Evolutionary conservation across 163 green algal genomes (phyloP).

Genomic region (Scenedesmus sp.): DNA sequence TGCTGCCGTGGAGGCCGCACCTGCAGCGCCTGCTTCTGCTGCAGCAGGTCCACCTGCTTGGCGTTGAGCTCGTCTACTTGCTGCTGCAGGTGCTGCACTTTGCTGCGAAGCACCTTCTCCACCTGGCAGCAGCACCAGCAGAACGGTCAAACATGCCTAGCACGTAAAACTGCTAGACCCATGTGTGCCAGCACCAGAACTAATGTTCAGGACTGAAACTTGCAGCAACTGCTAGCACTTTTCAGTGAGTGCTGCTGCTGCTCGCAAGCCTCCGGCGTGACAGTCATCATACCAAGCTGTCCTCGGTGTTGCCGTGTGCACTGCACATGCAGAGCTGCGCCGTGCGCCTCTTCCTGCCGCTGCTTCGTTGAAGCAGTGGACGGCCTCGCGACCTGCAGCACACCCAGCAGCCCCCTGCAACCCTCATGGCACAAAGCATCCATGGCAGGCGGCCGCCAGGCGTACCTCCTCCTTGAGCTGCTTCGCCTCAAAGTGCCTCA

Average conservation of each 20-base stretch:
- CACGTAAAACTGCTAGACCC: too few relatives aligned
- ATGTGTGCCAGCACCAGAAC: not conserved
- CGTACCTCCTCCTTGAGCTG: conserved; percentile 7
- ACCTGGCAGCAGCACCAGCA: conserved; percentile 14
- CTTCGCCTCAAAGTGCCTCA: conserved; percentile 42
- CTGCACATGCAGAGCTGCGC: too few relatives aligned
- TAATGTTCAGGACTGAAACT: too few relatives aligned
- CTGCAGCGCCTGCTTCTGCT: conserved; percentile 62
- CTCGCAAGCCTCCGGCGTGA: too few relatives aligned
- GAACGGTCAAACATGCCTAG: too few relatives aligned
- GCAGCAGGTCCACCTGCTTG: conserved; percentile 60
- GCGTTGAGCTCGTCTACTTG: conserved; percentile 61
- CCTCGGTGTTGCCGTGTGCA: too few relatives aligned
- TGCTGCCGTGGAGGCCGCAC: not conserved
- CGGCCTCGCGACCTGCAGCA: too few relatives aligned
- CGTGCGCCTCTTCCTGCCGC: not conserved
- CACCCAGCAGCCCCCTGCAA: too few relatives aligned
- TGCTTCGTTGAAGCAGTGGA: not conserved
- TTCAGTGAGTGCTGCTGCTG: too few relatives aligned
- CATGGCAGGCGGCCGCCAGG: too few relatives aligned
- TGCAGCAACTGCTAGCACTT: not conserved
- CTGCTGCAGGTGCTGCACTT: conserved; percentile 54
- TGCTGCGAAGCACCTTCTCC: conserved; percentile 55
- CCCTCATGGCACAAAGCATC: too few relatives aligned
- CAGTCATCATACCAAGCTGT: too few relatives aligned